Conservation (phyloP, 2,329 filamentous ascomycete species). For the Colletotrichum caudatum region DNA sequence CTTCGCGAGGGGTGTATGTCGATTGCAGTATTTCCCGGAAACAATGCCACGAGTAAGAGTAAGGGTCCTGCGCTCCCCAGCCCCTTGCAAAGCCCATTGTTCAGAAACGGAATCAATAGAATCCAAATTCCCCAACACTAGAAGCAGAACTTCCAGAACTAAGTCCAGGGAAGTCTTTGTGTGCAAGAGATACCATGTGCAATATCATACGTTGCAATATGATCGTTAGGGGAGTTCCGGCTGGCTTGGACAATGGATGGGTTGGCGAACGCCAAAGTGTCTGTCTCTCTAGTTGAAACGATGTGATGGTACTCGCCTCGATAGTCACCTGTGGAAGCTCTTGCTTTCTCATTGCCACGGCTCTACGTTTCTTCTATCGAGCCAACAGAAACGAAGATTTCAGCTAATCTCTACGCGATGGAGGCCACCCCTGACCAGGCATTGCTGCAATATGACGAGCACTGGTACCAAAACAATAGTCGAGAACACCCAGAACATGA, state of each 20-base stretch:
- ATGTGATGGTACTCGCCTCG: neutral
- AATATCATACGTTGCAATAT: neutral
- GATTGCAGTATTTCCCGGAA: too few relatives aligned
- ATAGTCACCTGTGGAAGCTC: neutral
- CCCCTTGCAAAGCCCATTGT: neutral
- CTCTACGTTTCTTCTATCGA: too few relatives aligned
- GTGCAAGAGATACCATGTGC: too few relatives aligned
- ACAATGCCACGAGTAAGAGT: neutral
- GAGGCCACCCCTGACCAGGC: neutral
- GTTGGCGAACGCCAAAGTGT: neutral
- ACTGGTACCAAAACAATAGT: conserved; percentile 17
- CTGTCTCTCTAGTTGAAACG: neutral
- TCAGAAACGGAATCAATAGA: too few relatives aligned
- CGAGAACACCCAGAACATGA: conserved; percentile 16
- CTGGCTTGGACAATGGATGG: neutral
- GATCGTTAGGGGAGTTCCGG: neutral
- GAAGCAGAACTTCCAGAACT: too few relatives aligned
- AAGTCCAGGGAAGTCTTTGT: neutral
- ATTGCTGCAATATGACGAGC: conserved; percentile 4
- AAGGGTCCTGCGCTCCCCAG: neutral
- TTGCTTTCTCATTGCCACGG: neutral
- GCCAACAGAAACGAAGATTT: too few relatives aligned
- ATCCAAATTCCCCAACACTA: neutral
- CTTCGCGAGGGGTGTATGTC: neutral
- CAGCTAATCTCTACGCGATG: neutral